Conservation (phyloP, 768 basidiomycete species). For the Omphalotus guepiniiformis region DNA sequence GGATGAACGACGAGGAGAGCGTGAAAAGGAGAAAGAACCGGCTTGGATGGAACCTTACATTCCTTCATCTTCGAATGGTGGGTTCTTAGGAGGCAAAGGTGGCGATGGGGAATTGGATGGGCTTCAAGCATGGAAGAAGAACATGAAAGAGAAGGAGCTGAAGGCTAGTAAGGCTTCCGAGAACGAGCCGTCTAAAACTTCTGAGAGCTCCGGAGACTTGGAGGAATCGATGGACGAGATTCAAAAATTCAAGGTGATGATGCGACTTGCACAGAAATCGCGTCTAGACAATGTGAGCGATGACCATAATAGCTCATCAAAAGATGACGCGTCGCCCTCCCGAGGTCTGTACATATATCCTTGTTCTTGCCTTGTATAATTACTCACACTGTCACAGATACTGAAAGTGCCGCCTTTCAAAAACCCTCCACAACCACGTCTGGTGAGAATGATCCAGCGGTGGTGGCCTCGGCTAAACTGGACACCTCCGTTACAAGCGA, state of each 20-base stretch:
- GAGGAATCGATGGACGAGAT: constrained; percentile 68
- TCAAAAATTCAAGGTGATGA: constrained; percentile 76
- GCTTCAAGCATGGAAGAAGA: constrained; percentile 86
- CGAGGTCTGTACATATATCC: background rate
- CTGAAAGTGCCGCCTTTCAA: background rate
- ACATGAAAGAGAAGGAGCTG: constrained; percentile 70
- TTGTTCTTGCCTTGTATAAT: background rate
- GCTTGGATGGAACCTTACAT: constrained; percentile 92
- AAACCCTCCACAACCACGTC: background rate
- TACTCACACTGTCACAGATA: background rate
- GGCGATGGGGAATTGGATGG: constrained; percentile 70
- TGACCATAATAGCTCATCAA: constrained; percentile 3
- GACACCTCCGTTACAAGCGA: background rate
- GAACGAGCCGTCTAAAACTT: background rate
- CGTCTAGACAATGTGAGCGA: constrained; percentile 16
- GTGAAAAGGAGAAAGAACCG: constrained; percentile 79
- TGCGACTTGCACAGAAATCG: constrained; percentile 70
- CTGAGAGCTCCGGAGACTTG: constrained; percentile 12
- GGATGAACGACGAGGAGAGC: constrained; percentile 47
- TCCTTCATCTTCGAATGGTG: constrained; percentile 50
- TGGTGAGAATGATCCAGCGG: background rate
- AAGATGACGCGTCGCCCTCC: background rate
- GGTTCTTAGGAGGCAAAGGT: constrained; percentile 60
- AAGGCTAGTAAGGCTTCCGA: constrained; percentile 40
- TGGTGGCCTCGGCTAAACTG: background rate